Base-by-base conservation (phyloP, 1,284 basidiomycete genomes). In the Ganoderma sinense region DNA sequence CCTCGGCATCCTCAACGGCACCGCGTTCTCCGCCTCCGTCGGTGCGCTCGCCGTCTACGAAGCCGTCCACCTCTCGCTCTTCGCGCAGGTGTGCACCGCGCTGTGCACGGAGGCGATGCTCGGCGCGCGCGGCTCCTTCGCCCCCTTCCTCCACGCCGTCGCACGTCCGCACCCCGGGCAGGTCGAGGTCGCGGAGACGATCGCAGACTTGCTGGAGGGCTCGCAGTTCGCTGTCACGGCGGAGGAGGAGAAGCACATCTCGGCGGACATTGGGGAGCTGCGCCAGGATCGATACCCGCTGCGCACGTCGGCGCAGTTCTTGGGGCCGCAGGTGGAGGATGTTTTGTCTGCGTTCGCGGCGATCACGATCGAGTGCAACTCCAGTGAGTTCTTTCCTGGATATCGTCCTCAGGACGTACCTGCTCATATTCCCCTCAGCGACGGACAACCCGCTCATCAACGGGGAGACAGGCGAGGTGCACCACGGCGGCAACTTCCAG, bases 91-190 rank as follows among this genome's bases (percentile, higher is more conserved):
- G 13, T 88, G 90, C 75, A 97, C 95, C 0, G 94, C 95, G 1
- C 88, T 97, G 86, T 94, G 94, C 20, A 90, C 91, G 14, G 95
- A 97, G 77, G 95, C 94, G 16, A 87, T 94, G 73, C 80, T 88
- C 58, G 94, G 94, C 7, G 87, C 89, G 26, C 88, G 88, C 59
- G 91, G 87, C 14, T 92, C 90, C 0, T 95, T 94, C 77, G 90
- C 91, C 75, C 88, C 91, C 1, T 97, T 97, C 83, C 94, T 97
- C 69, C 91, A 94, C 78, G 86, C 89, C 67, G 82, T 88, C 56
- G 90, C 92, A 16, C 88, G 95, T 33, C 95, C 95, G n/a, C 95
- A 97, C 78, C 92, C 94, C 2, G 95, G 95, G 62, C 95, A 96
- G 82, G 88, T 89, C 67, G 92, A 95, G 78, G 87, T 86, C 0